These are phyloP conservation scores for Boletales sp. DNA, from an alignment of 768 basidiomycete species.

Conservation along the genomic window DNA sequence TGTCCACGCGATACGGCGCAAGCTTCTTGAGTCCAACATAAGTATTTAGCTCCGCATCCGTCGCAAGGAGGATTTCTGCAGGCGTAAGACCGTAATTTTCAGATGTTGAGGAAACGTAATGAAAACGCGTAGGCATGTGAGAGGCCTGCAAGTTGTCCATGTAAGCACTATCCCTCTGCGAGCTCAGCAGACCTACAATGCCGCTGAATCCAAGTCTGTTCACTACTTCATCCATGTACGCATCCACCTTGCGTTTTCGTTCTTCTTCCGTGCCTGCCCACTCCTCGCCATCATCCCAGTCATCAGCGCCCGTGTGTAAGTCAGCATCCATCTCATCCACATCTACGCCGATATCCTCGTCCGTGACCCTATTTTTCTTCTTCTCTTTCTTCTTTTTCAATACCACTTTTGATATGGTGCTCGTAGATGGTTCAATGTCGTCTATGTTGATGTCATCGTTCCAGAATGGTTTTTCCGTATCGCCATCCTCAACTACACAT, in stretches of 20 bases:
- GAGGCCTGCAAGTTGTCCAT: conserved; percentile 58
- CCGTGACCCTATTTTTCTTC: conserved; percentile 31
- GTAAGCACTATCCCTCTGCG: neutral
- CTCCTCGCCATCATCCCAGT: conserved; percentile 47
- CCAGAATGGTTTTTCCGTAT: conserved; percentile 79
- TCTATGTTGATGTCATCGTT: conserved; percentile 84
- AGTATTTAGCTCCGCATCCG: conserved; percentile 89
- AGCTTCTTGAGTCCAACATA: conserved; percentile 87
- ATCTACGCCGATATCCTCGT: conserved; percentile 46
- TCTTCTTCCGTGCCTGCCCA: conserved; percentile 91
- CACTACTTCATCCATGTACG: conserved; percentile 91
- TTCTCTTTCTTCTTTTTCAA: conserved; percentile 45
- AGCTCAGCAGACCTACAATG: conserved; percentile 53
- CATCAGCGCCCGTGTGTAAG: conserved; percentile 44
- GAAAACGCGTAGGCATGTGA: conserved; percentile 88
- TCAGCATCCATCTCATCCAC: conserved; percentile 55
- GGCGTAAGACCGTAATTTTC: conserved; percentile 70
- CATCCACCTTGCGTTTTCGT: conserved; percentile 75
- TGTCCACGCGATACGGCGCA: conserved; percentile 80
- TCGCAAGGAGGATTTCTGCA: conserved; percentile 85
- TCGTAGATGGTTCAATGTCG: conserved; percentile 48
- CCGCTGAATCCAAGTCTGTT: conserved; percentile 88
- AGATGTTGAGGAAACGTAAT: conserved; percentile 70
- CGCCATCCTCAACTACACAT: conserved; percentile 28
- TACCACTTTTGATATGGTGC: conserved; percentile 26